These are phyloP conservation scores for Verticillium nonalfalfae DNA, from an alignment of 2,329 filamentous ascomycete species.

Conservation along the genomic window DNA sequence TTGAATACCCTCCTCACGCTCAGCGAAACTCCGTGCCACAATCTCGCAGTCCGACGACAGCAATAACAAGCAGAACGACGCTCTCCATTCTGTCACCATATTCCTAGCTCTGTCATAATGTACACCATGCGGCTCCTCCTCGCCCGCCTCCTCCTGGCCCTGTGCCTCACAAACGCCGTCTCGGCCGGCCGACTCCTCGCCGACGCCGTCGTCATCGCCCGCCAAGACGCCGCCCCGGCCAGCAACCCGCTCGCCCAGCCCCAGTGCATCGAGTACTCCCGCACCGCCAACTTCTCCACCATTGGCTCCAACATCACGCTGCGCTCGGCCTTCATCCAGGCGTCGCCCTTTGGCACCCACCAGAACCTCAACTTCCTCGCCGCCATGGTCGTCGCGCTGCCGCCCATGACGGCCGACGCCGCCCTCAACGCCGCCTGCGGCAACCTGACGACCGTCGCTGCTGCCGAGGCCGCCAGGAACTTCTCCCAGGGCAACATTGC, in stretches of 20 bases:
- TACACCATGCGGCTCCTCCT: constrained; percentile 7
- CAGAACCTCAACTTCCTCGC: constrained; percentile 32
- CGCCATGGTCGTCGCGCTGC: constrained; percentile 27
- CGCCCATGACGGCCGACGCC: constrained; percentile 28
- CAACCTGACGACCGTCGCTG: constrained; percentile 35
- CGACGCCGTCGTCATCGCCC: constrained; percentile 7
- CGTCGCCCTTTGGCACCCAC: constrained; percentile 32
- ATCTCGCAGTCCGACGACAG: background rate
- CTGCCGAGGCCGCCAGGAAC: constrained; percentile 34
- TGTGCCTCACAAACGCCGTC: constrained; percentile 5
- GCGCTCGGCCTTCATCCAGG: constrained; percentile 36
- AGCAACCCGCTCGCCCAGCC: background rate
- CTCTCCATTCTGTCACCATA: background rate
- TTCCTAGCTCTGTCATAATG: background rate
- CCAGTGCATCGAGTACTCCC: constrained; percentile 33
- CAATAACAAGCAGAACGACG: background rate
- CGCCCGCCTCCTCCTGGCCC: constrained; percentile 8
- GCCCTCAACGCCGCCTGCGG: constrained; percentile 35
- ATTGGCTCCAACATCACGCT: constrained; percentile 37
- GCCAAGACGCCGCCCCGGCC: constrained; percentile 6
- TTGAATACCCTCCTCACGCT: constrained; percentile 1
- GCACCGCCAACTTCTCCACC: constrained; percentile 38
- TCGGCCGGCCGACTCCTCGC: background rate
- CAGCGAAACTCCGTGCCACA: background rate
- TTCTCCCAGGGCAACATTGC: constrained; percentile 34